Base-by-base conservation (phyloP, 371 early-diverging fungal genomes). In the Syncephalastrum contaminatum region DNA sequence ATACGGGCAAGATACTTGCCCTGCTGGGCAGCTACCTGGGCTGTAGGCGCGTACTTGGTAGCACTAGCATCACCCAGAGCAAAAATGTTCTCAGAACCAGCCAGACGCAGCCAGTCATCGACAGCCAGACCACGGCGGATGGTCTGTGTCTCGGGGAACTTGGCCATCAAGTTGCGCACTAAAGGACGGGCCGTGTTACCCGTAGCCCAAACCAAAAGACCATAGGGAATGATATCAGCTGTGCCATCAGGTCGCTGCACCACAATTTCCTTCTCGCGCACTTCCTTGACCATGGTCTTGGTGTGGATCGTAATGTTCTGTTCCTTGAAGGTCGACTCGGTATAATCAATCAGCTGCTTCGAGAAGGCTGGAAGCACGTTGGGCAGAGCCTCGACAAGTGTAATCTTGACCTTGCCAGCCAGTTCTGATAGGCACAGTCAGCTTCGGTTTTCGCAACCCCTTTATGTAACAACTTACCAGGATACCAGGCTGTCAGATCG, bases 1-100 rank as follows among this genome's bases (percentile, higher is more conserved):
- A 86, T 60, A 15, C 78, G 76, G 15, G 93, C 90, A 48, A 96
- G 81, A 75, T 93, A 94, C 47, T 80, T 80, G 44, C 94, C 96
- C 65, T 96, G 94, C 57, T 91, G 88, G 47, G 84, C 83, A n/a
- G 96, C 95, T 25, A 96, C 96, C 66, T 96, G 96, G 15, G 94
- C 95, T 42, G 93, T 91, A 18, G 94, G 93, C n/a, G 94, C 90
- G 62, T 80, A 88, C 64, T 87, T 86, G 19, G 94, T 90, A 4
- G 92, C 90, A 10, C 89, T 84, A 56, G 88, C 89, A 67, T 96
- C 97, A 39, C 97, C 97, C 25, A 96, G 67, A 5, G 89, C 92
- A 74, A 85, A 96, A 59, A 94, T 88, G 44, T 82, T 82, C 4
- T 75, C 64, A 2, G 84, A 70, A 22, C 95, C 95, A 49, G 82